These are phyloP conservation scores for Botrytis byssoidea DNA, from an alignment of 2,329 filamentous ascomycete genomes.

Conservation along the genomic window DNA sequence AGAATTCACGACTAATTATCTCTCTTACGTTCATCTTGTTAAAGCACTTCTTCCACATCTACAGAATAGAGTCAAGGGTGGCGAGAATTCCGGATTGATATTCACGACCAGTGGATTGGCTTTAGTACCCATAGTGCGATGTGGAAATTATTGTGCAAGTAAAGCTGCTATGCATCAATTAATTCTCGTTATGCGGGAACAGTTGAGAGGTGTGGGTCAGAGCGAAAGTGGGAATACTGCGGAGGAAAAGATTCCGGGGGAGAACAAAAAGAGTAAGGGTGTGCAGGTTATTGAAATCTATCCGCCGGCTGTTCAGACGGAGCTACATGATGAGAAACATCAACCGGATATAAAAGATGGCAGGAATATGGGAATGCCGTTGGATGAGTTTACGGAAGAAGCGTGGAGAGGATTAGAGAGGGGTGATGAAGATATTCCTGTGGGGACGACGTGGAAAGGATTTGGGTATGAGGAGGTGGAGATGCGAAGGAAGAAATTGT, in stretches of 20 bases:
- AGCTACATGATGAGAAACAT: conserved; percentile 48
- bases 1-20: conserved; percentile 47
- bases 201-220: conserved; percentile 40
- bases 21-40: conserved; percentile 42
- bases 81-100: conserved; percentile 23
- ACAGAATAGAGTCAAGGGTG: conserved; percentile 1
- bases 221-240: background rate
- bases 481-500: conserved; percentile 1
- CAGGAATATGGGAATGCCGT: conserved; percentile 49
- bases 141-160: conserved; percentile 43
- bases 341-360: conserved; percentile 44
- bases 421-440: conserved; percentile 29
- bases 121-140: conserved; percentile 27
- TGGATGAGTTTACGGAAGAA: conserved; percentile 45
- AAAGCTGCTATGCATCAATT: conserved; percentile 48
- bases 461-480: conserved; percentile 12
- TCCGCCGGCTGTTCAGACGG: conserved; percentile 41
- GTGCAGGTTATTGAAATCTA: conserved; percentile 46
- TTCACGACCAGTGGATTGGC: conserved; percentile 30
- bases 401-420: conserved; percentile 30
- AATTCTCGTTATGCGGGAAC: conserved; percentile 44
- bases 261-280: conserved; percentile 21
- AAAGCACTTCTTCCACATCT: conserved; percentile 41
- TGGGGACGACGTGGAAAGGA: conserved; percentile 22
- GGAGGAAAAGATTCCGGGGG: conserved; percentile 4